Conservation (phyloP, 2,329 filamentous ascomycete species). For the Calycina herbarum region DNA sequence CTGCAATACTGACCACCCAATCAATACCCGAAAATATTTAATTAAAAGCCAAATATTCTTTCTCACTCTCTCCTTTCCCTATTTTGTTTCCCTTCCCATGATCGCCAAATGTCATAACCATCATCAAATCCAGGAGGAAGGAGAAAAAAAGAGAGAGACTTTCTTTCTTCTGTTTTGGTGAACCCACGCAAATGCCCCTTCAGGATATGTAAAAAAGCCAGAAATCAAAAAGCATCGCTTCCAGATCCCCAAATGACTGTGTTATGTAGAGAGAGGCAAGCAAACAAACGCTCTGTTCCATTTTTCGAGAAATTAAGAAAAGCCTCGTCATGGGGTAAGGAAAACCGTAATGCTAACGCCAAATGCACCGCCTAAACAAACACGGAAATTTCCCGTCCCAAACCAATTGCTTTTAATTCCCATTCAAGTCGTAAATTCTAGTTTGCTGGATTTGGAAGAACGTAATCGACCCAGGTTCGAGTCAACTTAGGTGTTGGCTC, state of each 20-base stretch:
- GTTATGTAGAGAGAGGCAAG: conserved; percentile 4
- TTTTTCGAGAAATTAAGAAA: conserved; percentile 4
- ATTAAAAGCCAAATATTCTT: conserved; percentile 2
- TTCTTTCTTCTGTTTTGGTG: background rate
- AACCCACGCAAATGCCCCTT: background rate
- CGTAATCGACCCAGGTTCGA: conserved; percentile 33
- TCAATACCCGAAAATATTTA: background rate
- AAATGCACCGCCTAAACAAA: conserved; percentile 25
- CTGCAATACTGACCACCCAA: background rate
- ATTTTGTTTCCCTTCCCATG: background rate
- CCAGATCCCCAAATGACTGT: background rate
- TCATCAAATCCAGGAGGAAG: conserved; percentile 2
- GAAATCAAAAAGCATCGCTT: conserved; percentile 10
- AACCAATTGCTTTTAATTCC: conserved; percentile 15
- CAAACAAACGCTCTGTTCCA: conserved; percentile 10
- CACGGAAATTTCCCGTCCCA: conserved; percentile 18
- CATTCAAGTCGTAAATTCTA: conserved; percentile 17
- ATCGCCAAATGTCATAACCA: background rate
- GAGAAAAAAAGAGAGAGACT: background rate
- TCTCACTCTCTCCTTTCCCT: background rate
- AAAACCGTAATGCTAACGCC: conserved; percentile 27
- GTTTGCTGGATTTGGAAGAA: conserved; percentile 16
- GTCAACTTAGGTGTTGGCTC: conserved; percentile 29
- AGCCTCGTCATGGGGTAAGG: conserved; percentile 9
- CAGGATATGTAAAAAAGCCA: conserved; percentile 13